A percentile compares a stretch with the other conserved stretches of the same genome.
Evolutionary conservation across 371 early-diverging fungal genomes (phyloP).

Genomic region (Gilbertella persicaria): DNA sequence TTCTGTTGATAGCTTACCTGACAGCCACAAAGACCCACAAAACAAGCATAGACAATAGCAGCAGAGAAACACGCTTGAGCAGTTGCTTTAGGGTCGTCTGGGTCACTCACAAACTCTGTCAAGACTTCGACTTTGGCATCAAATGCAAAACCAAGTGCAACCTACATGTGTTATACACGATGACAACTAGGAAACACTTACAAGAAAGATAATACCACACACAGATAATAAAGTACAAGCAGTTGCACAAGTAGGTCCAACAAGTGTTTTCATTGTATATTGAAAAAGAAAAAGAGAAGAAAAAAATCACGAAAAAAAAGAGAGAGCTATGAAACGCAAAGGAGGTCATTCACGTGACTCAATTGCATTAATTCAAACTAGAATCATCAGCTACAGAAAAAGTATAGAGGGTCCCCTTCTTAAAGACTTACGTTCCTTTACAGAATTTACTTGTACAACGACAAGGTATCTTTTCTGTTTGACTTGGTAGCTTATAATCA

Average conservation of each 20-base stretch:
- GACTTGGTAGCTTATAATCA: slow-evolving; percentile 83
- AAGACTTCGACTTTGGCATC: slow-evolving; percentile 65
- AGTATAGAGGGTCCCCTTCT: no score
- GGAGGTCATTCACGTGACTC: no score
- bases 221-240: slow-evolving; percentile 30
- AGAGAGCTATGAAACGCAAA: background rate
- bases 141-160: slow-evolving; percentile 64
- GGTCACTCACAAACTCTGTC: slow-evolving; percentile 62
- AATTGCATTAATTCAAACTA: background rate
- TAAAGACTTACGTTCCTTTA: slow-evolving; percentile 65
- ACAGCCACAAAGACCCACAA: slow-evolving; percentile 69
- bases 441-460: slow-evolving; percentile 81
- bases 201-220: slow-evolving; percentile 33
- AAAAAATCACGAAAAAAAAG: background rate
- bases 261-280: slow-evolving; percentile 29
- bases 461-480: slow-evolving; percentile 88
- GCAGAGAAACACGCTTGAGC: slow-evolving; percentile 70
- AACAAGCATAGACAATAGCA: slow-evolving; percentile 67
- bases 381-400: no score
- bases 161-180: slow-evolving; percentile 31
- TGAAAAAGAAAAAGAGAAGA: background rate
- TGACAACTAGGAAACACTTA: slow-evolving; percentile 11
- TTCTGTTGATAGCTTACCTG: slow-evolving; percentile 45
- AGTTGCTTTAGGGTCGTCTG: slow-evolving; percentile 65
- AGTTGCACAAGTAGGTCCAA: slow-evolving; percentile 26